Conservation (phyloP, 2,329 filamentous ascomycete species). For the Beauveria rudraprayagi region DNA sequence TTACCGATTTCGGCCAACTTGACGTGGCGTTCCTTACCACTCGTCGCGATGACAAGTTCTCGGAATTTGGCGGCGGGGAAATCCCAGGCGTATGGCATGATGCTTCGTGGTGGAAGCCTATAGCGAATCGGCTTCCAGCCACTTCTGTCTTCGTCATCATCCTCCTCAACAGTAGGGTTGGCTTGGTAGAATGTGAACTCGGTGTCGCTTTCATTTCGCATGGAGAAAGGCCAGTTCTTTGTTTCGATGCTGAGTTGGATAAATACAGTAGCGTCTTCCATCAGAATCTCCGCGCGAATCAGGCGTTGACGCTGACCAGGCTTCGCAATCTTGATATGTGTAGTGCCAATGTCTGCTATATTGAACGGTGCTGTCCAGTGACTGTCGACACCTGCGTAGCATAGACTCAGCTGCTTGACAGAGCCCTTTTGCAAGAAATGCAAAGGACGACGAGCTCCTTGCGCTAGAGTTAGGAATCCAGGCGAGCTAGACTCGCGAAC, state of each 20-base stretch:
- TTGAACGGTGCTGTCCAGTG: constrained; percentile 98
- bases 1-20: constrained; percentile 96
- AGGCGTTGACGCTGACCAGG: constrained; percentile 82
- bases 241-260: constrained; percentile 82
- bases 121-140: constrained; percentile 92
- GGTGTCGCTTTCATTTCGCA: constrained; percentile 95
- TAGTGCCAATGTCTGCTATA: constrained; percentile 87
- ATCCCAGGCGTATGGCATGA: constrained; percentile 99
- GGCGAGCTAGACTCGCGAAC: constrained; percentile 89
- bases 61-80: constrained; percentile 97
- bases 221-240: constrained; percentile 96
- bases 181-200: constrained; percentile 97
- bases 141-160: constrained; percentile 73
- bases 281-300: constrained; percentile 77
- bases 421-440: constrained; percentile 80
- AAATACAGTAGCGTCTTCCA: constrained; percentile 92
- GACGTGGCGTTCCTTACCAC: constrained; percentile 65
- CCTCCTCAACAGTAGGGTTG: constrained; percentile 86
- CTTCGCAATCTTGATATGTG: constrained; percentile 89
- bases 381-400: constrained; percentile 89
- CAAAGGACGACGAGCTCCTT: constrained; percentile 74
- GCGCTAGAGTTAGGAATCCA: constrained; percentile 67
- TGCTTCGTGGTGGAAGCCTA: constrained; percentile 82
- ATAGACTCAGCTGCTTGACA: constrained; percentile 84
- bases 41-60: constrained; percentile 65